A percentile compares a stretch with the other conserved stretches of the same genome.
These are phyloP conservation scores for Pythium biforme DNA, from an alignment of 352 stramenopile genomes.

Conservation along the genomic window DNA sequence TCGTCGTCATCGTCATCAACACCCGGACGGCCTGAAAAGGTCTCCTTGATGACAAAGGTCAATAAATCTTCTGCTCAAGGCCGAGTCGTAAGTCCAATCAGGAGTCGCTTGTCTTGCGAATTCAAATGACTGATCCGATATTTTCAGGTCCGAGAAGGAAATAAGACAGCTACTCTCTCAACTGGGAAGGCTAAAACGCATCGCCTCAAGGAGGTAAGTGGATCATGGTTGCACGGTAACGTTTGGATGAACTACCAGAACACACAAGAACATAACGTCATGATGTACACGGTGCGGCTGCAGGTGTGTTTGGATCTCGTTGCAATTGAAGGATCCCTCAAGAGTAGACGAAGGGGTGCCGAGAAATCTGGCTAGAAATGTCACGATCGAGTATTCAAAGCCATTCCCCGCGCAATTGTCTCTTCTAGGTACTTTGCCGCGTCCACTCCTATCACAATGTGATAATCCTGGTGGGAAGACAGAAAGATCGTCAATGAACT, in stretches of 20 bases:
- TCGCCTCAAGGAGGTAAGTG: slow-evolving; percentile 24
- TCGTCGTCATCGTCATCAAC: neutral
- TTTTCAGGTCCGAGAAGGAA: neutral
- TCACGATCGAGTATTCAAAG: neutral
- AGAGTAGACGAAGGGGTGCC: slow-evolving; percentile 3
- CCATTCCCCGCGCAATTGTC: slow-evolving; percentile 15
- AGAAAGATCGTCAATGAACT: neutral
- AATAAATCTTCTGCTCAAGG: neutral
- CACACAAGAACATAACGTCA: neutral
- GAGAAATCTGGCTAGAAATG: neutral
- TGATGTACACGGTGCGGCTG: neutral
- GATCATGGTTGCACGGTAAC: no score
- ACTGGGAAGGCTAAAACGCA: slow-evolving; percentile 6
- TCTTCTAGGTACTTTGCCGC: slow-evolving; percentile 24
- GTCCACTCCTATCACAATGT: slow-evolving; percentile 24
- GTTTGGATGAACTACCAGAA: no score
- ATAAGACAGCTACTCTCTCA: neutral
- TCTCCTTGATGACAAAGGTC: no score
- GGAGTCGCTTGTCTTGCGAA: no score
- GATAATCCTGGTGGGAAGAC: slow-evolving; percentile 16
- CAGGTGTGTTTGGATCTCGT: slow-evolving; percentile 27
- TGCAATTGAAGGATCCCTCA: slow-evolving; percentile 25
- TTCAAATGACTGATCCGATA: no score
- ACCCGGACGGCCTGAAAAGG: neutral
- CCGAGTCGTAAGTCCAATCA: no score